Conservation (phyloP, 129 eudicot genomes). For the Heracleum sosnowskyi region DNA sequence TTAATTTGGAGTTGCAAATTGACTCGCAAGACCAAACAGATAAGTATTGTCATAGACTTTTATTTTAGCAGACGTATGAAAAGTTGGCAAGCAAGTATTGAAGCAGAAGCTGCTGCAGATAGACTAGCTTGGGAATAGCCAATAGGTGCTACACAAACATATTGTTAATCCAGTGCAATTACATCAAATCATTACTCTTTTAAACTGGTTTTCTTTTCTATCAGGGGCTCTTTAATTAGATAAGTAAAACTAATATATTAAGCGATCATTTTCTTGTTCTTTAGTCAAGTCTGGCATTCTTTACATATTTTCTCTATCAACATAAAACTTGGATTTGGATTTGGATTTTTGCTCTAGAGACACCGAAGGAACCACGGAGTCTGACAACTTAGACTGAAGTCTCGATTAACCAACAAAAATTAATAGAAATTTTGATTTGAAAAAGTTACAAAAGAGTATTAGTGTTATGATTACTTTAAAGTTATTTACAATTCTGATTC, state of each 20-base stretch:
- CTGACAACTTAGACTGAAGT: too few relatives aligned
- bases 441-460: too few relatives aligned
- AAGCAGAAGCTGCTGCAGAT: not conserved
- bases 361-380: too few relatives aligned
- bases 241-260: not conserved
- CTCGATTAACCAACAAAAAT: too few relatives aligned
- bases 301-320: conserved; percentile 1
- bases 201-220: not conserved
- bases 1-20: not conserved
- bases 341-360: not conserved
- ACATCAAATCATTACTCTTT: not conserved
- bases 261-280: not conserved
- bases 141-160: not conserved
- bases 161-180: not conserved
- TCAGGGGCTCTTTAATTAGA: not conserved
- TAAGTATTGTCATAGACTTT: not conserved
- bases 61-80: not conserved
- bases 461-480: too few relatives aligned
- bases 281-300: conserved; percentile 38
- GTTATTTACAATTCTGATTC: too few relatives aligned
- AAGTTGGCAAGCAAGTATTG: not conserved
- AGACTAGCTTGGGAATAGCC: not conserved
- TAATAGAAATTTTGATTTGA: too few relatives aligned
- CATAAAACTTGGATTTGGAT: not conserved
- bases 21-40: not conserved